phyloP scores from a whole-genome alignment of 2,329 filamentous ascomycete species.

The Didymella sp. region DNA sequence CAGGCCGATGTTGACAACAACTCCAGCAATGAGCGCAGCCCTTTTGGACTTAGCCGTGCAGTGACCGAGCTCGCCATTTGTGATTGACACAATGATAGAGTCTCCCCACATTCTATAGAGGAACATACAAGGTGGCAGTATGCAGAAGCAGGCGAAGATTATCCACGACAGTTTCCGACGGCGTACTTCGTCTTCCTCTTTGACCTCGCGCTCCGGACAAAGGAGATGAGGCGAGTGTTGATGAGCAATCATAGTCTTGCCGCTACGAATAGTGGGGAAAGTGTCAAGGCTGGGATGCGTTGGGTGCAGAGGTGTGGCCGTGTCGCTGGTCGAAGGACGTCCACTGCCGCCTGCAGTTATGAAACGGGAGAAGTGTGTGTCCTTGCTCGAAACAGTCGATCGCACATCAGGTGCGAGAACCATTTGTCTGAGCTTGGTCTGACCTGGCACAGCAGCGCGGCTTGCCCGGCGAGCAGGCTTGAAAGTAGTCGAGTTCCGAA shows the following conservation, averaged over 20 bases:
- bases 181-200: constrained; percentile 35
- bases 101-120: constrained; percentile 48
- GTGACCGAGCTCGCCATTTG: constrained; percentile 41
- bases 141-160: constrained; percentile 43
- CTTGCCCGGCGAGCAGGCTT: constrained; percentile 29
- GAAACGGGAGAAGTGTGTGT: constrained; percentile 32
- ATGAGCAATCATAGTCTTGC: constrained; percentile 2
- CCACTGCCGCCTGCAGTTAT: constrained; percentile 24
- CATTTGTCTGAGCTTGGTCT: constrained; percentile 47
- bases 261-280: constrained; percentile 19
- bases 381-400: constrained; percentile 29
- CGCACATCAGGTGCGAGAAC: constrained; percentile 37
- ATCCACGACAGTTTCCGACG: constrained; percentile 43
- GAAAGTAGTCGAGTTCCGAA: constrained; percentile 29
- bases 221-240: constrained; percentile 41
- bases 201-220: constrained; percentile 34
- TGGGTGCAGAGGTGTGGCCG: constrained; percentile 35
- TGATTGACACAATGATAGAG: constrained; percentile 37
- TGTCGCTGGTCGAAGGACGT: constrained; percentile 44
- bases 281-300: constrained; percentile 27
- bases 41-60: constrained; percentile 42
- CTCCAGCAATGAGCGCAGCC: constrained; percentile 40
- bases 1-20: constrained; percentile 38
- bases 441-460: constrained; percentile 42
- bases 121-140: constrained; percentile 47